Conservation (phyloP, 495 filamentous ascomycete species). For the Penicillium alfredii region DNA sequence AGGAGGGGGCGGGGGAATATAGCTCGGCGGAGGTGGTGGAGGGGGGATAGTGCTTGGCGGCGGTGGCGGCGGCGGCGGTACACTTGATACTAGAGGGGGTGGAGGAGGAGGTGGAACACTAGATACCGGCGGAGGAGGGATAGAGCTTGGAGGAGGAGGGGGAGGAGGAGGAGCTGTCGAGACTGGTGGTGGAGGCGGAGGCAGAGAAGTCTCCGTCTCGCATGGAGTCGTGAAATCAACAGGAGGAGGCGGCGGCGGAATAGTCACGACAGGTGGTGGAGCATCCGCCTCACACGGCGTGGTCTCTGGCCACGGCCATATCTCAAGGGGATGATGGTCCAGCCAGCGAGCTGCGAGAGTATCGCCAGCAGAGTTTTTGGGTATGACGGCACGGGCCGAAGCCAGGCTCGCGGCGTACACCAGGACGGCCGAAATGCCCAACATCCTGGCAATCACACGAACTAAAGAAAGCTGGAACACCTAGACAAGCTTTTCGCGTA, state of each 20-base stretch:
- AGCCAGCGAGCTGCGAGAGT: constrained; percentile 1
- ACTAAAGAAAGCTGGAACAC: constrained; percentile 5
- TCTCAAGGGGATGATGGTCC: too few species aligned
- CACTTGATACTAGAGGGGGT: constrained; percentile 2
- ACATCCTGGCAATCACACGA: constrained; percentile 18
- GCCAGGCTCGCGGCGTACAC: constrained; percentile 18
- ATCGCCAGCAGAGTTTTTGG: constrained; percentile 8
- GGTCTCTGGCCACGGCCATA: too few species aligned
- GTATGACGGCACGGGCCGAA: constrained; percentile 14
- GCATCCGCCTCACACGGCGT: constrained; percentile 13
- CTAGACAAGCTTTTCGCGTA: too few species aligned
- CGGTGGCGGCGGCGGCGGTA: not conserved
- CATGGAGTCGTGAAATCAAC: constrained; percentile 9
- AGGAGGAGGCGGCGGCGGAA: too few species aligned
- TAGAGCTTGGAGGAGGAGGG: not conserved
- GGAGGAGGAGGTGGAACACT: constrained; percentile 8
- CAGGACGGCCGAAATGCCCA: constrained; percentile 13
- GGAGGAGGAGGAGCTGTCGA: constrained; percentile 2
- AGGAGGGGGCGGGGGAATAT: not conserved
- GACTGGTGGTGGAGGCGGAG: constrained; percentile 1
- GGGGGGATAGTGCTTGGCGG: too few species aligned
- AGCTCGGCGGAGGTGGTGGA: constrained; percentile 2
- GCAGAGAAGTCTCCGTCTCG: constrained; percentile 2
- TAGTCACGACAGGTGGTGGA: constrained; percentile 1
- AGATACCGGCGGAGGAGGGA: constrained; percentile 2